These are phyloP conservation scores for Lasiodiplodia gonubiensis DNA, from an alignment of 2,329 filamentous ascomycete species.

Conservation along the genomic window DNA sequence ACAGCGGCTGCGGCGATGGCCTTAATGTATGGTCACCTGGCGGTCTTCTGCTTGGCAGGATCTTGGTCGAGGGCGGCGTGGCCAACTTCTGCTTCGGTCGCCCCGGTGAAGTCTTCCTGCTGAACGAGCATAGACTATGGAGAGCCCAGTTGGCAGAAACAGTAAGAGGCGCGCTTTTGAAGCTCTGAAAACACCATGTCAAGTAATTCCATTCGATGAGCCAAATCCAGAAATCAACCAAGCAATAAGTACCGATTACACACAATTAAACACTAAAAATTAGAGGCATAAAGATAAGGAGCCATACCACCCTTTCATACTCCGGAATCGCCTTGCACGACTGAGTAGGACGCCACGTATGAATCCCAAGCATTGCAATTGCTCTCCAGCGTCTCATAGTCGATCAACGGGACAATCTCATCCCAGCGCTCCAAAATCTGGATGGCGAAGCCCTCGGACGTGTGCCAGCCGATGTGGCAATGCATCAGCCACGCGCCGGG, in stretches of 20 bases:
- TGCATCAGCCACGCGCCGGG: constrained; percentile 49
- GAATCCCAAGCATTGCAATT: constrained; percentile 22
- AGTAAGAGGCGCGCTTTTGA: constrained; percentile 31
- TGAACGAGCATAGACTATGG: constrained; percentile 49
- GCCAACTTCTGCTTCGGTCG: constrained; percentile 58
- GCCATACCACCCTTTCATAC: neutral
- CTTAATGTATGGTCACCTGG: constrained; percentile 57
- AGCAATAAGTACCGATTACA: too few species aligned
- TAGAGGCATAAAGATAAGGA: neutral
- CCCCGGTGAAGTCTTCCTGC: constrained; percentile 54
- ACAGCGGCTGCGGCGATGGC: constrained; percentile 56
- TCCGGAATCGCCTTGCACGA: constrained; percentile 11
- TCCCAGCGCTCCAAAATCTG: constrained; percentile 57
- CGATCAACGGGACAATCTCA: constrained; percentile 34
- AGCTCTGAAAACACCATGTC: neutral
- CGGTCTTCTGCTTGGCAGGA: constrained; percentile 51
- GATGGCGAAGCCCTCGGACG: constrained; percentile 52
- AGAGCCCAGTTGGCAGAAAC: constrained; percentile 29
- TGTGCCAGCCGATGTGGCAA: constrained; percentile 35
- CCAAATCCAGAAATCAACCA: too few species aligned
- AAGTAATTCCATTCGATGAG: too few species aligned
- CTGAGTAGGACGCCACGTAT: neutral
- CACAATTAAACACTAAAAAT: neutral
- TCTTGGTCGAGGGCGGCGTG: constrained; percentile 43
- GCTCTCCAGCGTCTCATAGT: constrained; percentile 7